Percentiles rank a stretch among this genome's conserved stretches.
Evolutionary conservation across 2,329 filamentous ascomycete genomes (phyloP).

Genomic region (Ploettnerulaceae sp.): DNA sequence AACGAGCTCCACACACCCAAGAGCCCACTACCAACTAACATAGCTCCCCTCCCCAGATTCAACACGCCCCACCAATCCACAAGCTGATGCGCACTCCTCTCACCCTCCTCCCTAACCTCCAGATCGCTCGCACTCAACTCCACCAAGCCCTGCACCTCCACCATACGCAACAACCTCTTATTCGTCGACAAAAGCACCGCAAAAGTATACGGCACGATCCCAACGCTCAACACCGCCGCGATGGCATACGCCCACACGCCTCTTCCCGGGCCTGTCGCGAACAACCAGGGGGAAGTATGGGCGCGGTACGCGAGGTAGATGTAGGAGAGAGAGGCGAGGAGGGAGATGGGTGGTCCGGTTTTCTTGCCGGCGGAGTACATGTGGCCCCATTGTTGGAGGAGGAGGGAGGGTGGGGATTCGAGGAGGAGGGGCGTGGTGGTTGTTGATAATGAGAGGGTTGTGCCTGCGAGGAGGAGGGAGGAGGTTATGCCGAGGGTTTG

Average conservation of each 20-base stretch:
- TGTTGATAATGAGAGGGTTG: conserved; percentile 39
- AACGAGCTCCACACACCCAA: conserved; percentile 23
- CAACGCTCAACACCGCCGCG: conserved; percentile 42
- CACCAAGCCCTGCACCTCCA: conserved; percentile 36
- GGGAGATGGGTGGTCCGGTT: conserved; percentile 37
- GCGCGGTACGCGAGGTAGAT: conserved; percentile 42
- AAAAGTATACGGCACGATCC: conserved; percentile 48
- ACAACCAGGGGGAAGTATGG: conserved; percentile 32
- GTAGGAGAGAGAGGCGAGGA: conserved; percentile 40
- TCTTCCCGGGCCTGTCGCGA: conserved; percentile 25
- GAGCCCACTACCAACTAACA: conserved; percentile 28
- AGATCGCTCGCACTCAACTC: conserved; percentile 36
- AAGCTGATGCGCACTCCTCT: conserved; percentile 46
- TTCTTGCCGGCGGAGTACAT: conserved; percentile 38
- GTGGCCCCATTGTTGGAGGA: conserved; percentile 50
- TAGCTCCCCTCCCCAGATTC: conserved; percentile 42
- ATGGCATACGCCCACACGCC: conserved; percentile 35
- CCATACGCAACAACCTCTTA: conserved; percentile 42
- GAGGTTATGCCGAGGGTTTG: conserved; percentile 48
- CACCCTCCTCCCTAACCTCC: conserved; percentile 37
- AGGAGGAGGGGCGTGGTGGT: conserved; percentile 49
- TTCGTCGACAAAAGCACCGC: conserved; percentile 44
- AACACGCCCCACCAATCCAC: conserved; percentile 52
- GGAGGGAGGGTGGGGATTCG: conserved; percentile 48
- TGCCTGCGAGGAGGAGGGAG: conserved; percentile 42